Evolutionary conservation across 208 protist species (phyloP).

Genomic region (Leptomonas seymouri): DNA sequence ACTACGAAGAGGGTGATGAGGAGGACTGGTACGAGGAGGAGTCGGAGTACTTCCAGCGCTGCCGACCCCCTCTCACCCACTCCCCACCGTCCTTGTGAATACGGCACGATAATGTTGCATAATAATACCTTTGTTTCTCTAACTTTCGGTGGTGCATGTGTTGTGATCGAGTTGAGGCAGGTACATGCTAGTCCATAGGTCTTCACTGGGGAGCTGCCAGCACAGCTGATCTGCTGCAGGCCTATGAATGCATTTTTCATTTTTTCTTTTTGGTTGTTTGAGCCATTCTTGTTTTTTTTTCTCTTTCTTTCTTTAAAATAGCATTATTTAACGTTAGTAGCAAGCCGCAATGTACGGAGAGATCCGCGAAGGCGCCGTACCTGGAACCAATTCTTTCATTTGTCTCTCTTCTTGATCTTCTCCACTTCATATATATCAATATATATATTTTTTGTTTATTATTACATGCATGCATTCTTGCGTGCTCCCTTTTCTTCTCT

Average conservation of each 20-base stretch:
- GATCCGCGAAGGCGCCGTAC: no score
- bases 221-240: background rate
- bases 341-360: no score
- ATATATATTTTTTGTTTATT: no score
- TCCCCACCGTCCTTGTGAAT: constrained; percentile 52
- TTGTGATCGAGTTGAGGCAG: background rate
- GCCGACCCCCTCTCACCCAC: constrained; percentile 41
- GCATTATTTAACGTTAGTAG: no score
- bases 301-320: no score
- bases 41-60: constrained; percentile 30
- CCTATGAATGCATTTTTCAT: no score
- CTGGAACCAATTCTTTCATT: no score
- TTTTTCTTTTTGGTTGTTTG: background rate
- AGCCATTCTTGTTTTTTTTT: constrained; percentile 13
- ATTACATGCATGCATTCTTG: no score
- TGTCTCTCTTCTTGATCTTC: no score
- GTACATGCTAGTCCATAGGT: background rate
- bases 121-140: background rate
- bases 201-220: background rate
- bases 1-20: constrained; percentile 14
- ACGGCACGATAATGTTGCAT: background rate
- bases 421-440: no score
- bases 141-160: background rate
- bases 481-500: no score
- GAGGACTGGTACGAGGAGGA: constrained; percentile 27